Conservation (phyloP, 164 flowering plant species). For the Liquidambar formosana region DNA sequence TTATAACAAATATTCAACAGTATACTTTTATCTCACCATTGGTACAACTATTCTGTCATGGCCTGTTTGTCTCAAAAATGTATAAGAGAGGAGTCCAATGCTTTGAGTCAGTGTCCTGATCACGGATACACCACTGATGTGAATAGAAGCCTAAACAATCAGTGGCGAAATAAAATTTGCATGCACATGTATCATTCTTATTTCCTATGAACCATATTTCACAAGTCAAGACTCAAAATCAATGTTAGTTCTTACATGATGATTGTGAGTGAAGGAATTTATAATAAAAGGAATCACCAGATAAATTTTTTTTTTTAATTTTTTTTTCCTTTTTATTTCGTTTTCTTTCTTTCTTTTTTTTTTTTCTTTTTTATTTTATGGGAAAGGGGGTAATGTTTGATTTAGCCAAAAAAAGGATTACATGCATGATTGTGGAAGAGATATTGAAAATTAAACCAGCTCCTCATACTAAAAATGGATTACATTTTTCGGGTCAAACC, state of each 20-base stretch:
- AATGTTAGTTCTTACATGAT: not conserved
- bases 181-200: not conserved
- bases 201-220: not conserved
- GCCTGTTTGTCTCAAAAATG: conserved; percentile 69
- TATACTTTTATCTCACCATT: conserved; percentile 54
- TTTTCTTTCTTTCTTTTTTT: too few species aligned
- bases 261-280: not conserved
- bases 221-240: not conserved
- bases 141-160: conserved; percentile 7
- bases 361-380: too few species aligned
- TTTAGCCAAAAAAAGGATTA: too few species aligned
- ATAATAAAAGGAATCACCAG: not conserved
- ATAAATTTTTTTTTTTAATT: too few species aligned
- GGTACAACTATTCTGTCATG: conserved; percentile 90
- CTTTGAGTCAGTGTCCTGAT: conserved; percentile 79
- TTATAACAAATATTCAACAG: conserved; percentile 9
- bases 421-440: not conserved
- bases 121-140: conserved; percentile 3
- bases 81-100: conserved; percentile 89
- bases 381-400: too few species aligned
- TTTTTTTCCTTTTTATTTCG: too few species aligned
- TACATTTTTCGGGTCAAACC: conserved; percentile 28
- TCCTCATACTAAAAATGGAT: not conserved
- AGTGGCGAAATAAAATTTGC: not conserved
- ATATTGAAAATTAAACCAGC: not conserved